Evolutionary conservation across 306 rosid genomes (phyloP), one percentile per base, ranked within the genome.

Genomic region (Cucurbita maxima): DNA sequence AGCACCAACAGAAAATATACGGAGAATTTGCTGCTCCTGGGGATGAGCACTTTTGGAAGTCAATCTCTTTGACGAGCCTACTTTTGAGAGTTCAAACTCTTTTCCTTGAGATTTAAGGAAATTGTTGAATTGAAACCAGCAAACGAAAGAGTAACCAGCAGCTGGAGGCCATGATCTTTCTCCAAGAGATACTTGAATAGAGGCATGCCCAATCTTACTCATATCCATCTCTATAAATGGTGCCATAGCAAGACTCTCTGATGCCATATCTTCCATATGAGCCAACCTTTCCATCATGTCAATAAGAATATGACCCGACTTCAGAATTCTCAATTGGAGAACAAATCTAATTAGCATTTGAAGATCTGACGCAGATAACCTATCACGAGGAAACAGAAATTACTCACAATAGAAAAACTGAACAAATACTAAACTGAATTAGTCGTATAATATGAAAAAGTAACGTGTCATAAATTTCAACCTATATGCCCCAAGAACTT

Each of bases 141-240:
- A 95, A 72, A 91, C 96, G 85, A 95, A 95, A 38, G 99, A 95
- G 85, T 95, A 95, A 81, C 99, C 99, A 83, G 96, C 97, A 74
- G 97, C 96, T 61, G 99, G 99, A 40, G 99, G 99, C 99, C 99
- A 95, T 53, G 99, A 95, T 81, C 99, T 88, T 87, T 95, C 97
- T 78, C 99, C 99, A 72, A 95, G 81, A 76, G 99, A 91, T 77
- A 95, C 99, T 86, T 95, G 99, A 86, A 95, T 85, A 58, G 96
- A 89, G 74, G 96, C 99, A 80, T 88, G 97, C 78, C 99, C 99
- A 76, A 69, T 74, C 86, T 89, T 95, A 81, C 96, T 85, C 97
- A 91, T 89, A 79, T 95, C 90, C 96, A 95, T 86, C 90, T 88
- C 97, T 64, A 91, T 81, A 88, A 91, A 95, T 3, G 99, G 99